A percentile compares a stretch with the other conserved stretches of the same genome.
Evolutionary conservation across 495 filamentous ascomycete genomes (phyloP).

Genomic region (Lineolata rhizophorae): DNA sequence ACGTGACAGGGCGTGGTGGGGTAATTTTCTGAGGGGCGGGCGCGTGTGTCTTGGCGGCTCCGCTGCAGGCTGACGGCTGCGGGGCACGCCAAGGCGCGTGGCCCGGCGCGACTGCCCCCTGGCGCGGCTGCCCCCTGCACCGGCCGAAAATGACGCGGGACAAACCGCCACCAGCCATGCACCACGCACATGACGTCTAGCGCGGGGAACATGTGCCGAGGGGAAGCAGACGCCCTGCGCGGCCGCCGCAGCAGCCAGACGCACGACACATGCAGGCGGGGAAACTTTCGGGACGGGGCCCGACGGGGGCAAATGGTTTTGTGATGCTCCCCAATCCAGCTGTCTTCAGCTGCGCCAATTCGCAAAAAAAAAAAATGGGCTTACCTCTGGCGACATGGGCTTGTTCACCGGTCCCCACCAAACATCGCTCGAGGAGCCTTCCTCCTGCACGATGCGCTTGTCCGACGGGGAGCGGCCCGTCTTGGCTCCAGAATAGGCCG

Average conservation of each 20-base stretch:
- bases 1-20: no score
- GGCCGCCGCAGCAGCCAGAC: background rate
- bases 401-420: constrained; percentile 99
- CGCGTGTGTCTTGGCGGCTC: no score
- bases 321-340: constrained; percentile 5
- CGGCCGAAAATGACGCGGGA: no score
- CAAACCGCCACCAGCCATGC: no score
- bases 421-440: constrained; percentile 67
- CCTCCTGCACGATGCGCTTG: constrained; percentile 91
- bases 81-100: no score
- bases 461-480: constrained; percentile 91
- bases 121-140: no score
- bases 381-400: constrained; percentile 93
- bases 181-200: no score
- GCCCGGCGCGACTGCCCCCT: no score
- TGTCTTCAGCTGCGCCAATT: constrained; percentile 1
- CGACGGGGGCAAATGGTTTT: background rate
- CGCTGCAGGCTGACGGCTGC: no score
- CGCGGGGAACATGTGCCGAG: no score
- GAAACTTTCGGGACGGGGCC: background rate
- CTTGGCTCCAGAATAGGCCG: constrained; percentile 93
- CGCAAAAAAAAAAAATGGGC: constrained; percentile 13
- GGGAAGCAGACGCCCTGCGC: no score
- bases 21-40: no score
- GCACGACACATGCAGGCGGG: background rate